Percentiles rank a stretch among this genome's conserved stretches.
phyloP scores from a whole-genome alignment of 75 land plant species.

The Cupressus sempervirens region DNA sequence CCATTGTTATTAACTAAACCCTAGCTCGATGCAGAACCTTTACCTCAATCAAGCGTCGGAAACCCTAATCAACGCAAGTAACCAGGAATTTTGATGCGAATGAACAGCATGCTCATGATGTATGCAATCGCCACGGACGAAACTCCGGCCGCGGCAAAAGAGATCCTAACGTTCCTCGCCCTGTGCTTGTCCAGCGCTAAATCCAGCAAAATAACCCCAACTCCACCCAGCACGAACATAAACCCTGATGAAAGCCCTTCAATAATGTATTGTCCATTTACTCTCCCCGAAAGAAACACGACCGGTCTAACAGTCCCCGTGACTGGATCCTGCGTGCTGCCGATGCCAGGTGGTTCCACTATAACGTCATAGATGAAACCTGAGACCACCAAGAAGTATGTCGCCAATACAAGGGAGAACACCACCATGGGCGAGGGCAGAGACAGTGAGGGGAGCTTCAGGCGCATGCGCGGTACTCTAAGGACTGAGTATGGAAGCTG shows the following conservation, averaged over 20 bases:
- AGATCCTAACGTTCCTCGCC: slow-evolving; percentile 51
- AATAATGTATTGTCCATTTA: slow-evolving; percentile 95
- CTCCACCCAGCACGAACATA: slow-evolving; percentile 91
- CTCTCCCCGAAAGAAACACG: slow-evolving; percentile 85
- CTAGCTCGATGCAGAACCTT: neutral
- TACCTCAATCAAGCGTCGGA: neutral
- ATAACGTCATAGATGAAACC: slow-evolving; percentile 94
- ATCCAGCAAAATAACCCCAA: slow-evolving; percentile 81
- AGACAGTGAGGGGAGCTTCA: slow-evolving; percentile 45
- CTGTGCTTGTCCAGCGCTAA: slow-evolving; percentile 64
- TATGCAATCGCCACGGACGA: slow-evolving; percentile 55
- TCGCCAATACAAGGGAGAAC: slow-evolving; percentile 58
- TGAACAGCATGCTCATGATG: slow-evolving; percentile 86
- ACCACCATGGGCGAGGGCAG: slow-evolving; percentile 87
- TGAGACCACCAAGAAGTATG: slow-evolving; percentile 88
- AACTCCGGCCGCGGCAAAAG: slow-evolving; percentile 60
- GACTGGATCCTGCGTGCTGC: slow-evolving; percentile 78
- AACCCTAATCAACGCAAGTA: slow-evolving; percentile 44
- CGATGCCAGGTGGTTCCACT: slow-evolving; percentile 98
- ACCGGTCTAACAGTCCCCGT: slow-evolving; percentile 87
- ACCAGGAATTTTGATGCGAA: slow-evolving; percentile 89
- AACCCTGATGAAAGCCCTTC: slow-evolving; percentile 92
- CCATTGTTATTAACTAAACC: neutral
- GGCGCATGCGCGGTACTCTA: slow-evolving; percentile 63
- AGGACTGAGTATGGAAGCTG: slow-evolving; percentile 50